Evolutionary conservation across 176 grass and related monocot species (phyloP).

Genomic region (Musa beccarii): DNA sequence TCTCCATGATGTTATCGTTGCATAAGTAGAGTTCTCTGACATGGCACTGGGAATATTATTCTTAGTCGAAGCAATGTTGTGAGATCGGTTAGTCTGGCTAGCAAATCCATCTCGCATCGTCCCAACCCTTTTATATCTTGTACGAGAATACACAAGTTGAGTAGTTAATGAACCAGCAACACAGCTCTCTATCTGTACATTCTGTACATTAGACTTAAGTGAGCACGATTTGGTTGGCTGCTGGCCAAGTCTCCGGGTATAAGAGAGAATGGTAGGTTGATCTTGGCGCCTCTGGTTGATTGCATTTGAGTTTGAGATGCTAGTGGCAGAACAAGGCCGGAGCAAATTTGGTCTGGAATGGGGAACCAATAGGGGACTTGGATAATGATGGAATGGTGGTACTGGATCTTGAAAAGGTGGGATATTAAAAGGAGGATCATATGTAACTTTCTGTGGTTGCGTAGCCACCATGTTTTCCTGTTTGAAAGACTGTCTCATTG

Average conservation of each 20-base stretch:
- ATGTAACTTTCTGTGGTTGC: conserved; percentile 28
- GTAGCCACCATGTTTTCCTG: conserved; percentile 19
- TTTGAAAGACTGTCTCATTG: conserved; percentile 47
- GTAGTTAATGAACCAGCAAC: background rate
- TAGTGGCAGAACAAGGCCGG: conserved; percentile 6
- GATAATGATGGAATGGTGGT: background rate
- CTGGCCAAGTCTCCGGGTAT: conserved; percentile 3
- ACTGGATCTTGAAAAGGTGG: conserved; percentile 1
- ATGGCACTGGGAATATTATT: background rate
- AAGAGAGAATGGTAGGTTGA: background rate
- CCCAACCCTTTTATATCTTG: conserved; percentile 6
- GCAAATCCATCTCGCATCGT: background rate
- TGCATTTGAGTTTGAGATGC: background rate
- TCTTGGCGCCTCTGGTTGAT: background rate
- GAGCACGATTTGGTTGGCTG: conserved; percentile 10
- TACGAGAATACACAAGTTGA: conserved; percentile 18
- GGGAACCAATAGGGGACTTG: background rate
- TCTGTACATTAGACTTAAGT: background rate
- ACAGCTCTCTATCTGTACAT: background rate
- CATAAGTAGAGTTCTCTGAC: no score
- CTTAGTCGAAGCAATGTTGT: background rate
- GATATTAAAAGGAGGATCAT: background rate
- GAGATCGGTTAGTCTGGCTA: background rate
- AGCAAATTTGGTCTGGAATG: conserved; percentile 9
- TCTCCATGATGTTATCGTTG: background rate